Percentiles rank a stretch among this genome's conserved stretches.
These are phyloP conservation scores for Rosellinia necatrix DNA, from an alignment of 2,329 filamentous ascomycete genomes.

Conservation along the genomic window DNA sequence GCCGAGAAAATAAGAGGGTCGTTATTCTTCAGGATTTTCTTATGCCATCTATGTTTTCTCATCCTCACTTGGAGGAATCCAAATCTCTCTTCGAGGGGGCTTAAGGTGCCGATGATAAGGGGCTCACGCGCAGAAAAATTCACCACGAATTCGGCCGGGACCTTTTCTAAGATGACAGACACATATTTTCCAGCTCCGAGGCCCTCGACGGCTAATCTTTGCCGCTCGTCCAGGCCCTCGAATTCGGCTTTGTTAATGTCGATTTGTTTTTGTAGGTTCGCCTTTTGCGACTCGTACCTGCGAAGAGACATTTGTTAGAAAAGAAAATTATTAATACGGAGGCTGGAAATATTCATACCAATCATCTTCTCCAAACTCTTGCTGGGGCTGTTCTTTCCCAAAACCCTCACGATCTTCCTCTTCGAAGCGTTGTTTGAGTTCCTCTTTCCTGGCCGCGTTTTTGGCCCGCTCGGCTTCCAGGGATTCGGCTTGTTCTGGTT, in stretches of 20 bases:
- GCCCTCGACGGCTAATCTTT: slow-evolving; percentile 84
- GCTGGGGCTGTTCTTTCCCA: slow-evolving; percentile 65
- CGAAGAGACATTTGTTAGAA: not conserved
- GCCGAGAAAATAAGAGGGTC: slow-evolving; percentile 97
- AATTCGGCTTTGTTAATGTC: slow-evolving; percentile 97
- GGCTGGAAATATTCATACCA: slow-evolving; percentile 85
- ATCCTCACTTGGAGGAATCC: slow-evolving; percentile 95
- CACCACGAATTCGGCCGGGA: slow-evolving; percentile 86
- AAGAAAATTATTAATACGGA: not conserved
- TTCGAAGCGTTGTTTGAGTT: slow-evolving; percentile 91
- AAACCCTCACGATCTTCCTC: slow-evolving; percentile 98
- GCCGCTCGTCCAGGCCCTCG: slow-evolving; percentile 80
- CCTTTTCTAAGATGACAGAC: slow-evolving; percentile 84
- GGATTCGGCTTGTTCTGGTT: slow-evolving; percentile 50
- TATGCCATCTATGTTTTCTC: slow-evolving; percentile 98
- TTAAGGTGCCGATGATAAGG: slow-evolving; percentile 87
- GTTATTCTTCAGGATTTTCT: slow-evolving; percentile 98
- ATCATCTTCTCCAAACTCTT: slow-evolving; percentile 94
- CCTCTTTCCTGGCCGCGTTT: slow-evolving; percentile 91
- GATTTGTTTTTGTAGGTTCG: slow-evolving; percentile 89
- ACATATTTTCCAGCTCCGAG: slow-evolving; percentile 92
- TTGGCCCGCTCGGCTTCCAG: slow-evolving; percentile 88
- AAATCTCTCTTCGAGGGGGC: slow-evolving; percentile 91
- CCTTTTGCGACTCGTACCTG: slow-evolving; percentile 67
- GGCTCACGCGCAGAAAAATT: slow-evolving; percentile 83